Base-by-base conservation (phyloP, 2,329 filamentous ascomycete species). In the Phoma sp. region DNA sequence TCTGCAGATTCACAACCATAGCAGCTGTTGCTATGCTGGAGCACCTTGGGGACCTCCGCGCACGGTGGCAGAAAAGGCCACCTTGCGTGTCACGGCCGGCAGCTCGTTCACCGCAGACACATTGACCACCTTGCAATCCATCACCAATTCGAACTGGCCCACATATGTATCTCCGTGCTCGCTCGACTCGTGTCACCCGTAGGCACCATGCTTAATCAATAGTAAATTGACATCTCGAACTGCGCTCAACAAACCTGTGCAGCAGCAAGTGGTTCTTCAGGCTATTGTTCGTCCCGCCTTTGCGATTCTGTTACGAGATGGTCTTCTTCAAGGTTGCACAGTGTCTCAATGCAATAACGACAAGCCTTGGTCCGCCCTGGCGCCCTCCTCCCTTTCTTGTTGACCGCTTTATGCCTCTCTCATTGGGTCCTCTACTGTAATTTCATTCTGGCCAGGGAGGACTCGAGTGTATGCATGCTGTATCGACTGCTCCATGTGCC, bases 21-120 rank as follows among this genome's bases (percentile, higher is more conserved):
- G 23, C 29, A 32, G 39, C 26, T 15, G 11, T 47, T 33, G 32
- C 23, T 39, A 21, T 50, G 40, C 32, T 30, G 28, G 29, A 49
- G 56, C 49, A 46, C 43, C 52, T 52, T 42, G 51, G 34, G 32
- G 39, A 48, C 47, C 39, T 51, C 43, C 55, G 55, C 50, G 57
- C 59, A 62, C 54, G 52, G 57, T 57, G 57, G 55, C 57, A n/a
- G 47, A 59, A 62, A 40, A 62, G 57, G 60, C 52, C 60, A 62
- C 52, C 52, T 62, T 60, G 51, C 59, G 47, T 58, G 47, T 46
- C 53, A 54, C 50, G 49, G 54, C 51, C 47, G 40, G 37, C 25
- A 34, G 48, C 58, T 56, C 53, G 50, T 57, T 55, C 57, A 56
- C 53, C 56, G 38, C 51, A 52, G 34, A 48, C 51, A 32, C 49